phyloP scores from a whole-genome alignment of 345 rosid genomes.

The Rhizophora mangle region DNA sequence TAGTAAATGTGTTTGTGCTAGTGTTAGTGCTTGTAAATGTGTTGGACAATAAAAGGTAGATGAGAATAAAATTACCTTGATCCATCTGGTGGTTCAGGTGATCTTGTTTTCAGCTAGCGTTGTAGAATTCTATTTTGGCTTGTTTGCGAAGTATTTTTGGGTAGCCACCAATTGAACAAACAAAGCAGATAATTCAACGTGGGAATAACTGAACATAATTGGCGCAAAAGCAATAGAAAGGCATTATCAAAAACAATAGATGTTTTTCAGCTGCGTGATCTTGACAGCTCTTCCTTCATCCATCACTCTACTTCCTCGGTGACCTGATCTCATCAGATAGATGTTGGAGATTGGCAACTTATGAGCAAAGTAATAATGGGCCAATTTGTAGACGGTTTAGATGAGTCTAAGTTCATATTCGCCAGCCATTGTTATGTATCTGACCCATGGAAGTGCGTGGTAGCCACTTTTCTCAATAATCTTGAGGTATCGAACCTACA shows the following conservation, averaged over 20 bases:
- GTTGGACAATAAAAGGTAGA: too few species aligned
- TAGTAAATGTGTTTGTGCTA: too few species aligned
- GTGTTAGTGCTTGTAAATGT: too few species aligned
- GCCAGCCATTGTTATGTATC: constrained; percentile 98
- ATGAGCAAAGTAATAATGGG: neutral
- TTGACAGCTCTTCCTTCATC: neutral
- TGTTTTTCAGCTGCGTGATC: neutral
- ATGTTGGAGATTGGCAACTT: neutral
- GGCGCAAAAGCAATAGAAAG: neutral
- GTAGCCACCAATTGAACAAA: neutral
- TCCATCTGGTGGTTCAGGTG: constrained; percentile 11
- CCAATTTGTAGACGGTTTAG: constrained; percentile 16
- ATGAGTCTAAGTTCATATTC: constrained; percentile 90
- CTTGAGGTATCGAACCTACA: constrained; percentile 94
- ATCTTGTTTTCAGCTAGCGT: neutral
- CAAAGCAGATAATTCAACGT: neutral
- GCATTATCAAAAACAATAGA: neutral
- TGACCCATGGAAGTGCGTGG: constrained; percentile 99
- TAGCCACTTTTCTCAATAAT: constrained; percentile 96
- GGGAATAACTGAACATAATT: neutral
- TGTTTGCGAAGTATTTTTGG: neutral
- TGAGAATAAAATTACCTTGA: neutral
- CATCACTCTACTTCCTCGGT: neutral
- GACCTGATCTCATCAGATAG: neutral
- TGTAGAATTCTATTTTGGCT: too few species aligned